These are phyloP conservation scores for Ophiosphaerella herpotricha DNA, from an alignment of 2,329 filamentous ascomycete genomes.

Conservation along the genomic window DNA sequence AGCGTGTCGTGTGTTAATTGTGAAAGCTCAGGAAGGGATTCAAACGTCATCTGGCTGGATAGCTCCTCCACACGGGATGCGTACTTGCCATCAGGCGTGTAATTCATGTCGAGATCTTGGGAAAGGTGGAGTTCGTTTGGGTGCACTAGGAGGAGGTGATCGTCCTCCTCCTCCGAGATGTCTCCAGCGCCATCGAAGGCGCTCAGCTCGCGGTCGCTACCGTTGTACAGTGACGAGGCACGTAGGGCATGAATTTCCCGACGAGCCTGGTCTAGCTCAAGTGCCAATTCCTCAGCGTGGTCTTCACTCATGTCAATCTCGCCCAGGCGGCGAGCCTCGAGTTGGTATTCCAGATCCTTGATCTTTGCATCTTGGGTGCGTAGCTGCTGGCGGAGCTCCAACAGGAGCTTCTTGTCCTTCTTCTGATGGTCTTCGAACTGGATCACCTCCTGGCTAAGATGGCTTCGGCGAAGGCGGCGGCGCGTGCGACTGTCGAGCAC, in stretches of 20 bases:
- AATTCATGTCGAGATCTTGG: conserved; percentile 34
- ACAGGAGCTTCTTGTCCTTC: conserved; percentile 44
- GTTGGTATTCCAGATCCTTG: conserved; percentile 44
- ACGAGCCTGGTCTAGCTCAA: conserved; percentile 40
- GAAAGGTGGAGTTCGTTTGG: conserved; percentile 40
- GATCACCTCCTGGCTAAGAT: conserved; percentile 49
- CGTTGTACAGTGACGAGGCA: conserved; percentile 37
- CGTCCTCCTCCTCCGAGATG: conserved; percentile 37
- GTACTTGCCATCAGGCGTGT: conserved; percentile 33
- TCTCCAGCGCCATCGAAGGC: conserved; percentile 24
- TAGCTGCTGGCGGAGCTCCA: conserved; percentile 45
- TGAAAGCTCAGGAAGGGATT: conserved; percentile 28
- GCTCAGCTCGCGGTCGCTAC: conserved; percentile 27
- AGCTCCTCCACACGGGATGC: conserved; percentile 33
- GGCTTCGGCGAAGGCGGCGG: conserved; percentile 48
- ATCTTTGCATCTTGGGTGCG: conserved; percentile 43
- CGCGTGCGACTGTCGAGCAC: conserved; percentile 40
- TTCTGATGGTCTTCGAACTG: conserved; percentile 44
- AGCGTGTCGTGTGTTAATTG: conserved; percentile 35
- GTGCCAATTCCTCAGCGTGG: conserved; percentile 36
- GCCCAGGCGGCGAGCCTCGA: conserved; percentile 42
- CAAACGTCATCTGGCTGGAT: conserved; percentile 36
- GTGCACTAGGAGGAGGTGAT: conserved; percentile 37
- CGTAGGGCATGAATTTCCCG: conserved; percentile 44
- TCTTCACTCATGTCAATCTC: conserved; percentile 46